These are phyloP conservation scores for Dicorynia guianensis DNA, from an alignment of 306 rosid genomes.

Conservation along the genomic window DNA sequence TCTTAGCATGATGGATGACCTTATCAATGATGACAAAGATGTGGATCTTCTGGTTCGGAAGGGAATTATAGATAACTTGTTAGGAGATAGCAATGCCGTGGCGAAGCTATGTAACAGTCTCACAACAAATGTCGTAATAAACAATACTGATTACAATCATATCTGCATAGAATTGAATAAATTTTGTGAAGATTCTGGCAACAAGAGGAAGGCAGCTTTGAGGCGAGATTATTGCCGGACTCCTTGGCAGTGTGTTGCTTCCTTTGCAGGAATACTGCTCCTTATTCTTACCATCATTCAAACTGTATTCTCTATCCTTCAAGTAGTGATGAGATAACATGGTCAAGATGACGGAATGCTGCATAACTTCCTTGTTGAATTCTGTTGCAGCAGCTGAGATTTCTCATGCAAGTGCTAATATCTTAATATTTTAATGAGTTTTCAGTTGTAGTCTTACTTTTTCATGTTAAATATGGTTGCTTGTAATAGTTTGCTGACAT, in stretches of 20 bases:
- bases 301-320: neutral
- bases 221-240: conserved; percentile 36
- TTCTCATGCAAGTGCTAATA: no score
- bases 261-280: conserved; percentile 19
- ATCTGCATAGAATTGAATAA: neutral
- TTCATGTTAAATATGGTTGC: no score
- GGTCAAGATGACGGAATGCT: no score
- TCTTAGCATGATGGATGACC: accelerated
- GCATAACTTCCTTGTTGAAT: no score
- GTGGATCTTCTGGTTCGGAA: conserved; percentile 31
- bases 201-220: conserved; percentile 36
- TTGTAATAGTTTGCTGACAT: no score
- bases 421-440: no score
- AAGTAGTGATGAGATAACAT: no score
- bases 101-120: conserved; percentile 6
- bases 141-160: neutral
- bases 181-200: neutral
- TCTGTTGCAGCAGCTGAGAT: no score
- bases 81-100: neutral
- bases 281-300: conserved; percentile 10
- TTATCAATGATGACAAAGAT: conserved; percentile 3
- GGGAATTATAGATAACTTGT: neutral
- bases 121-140: neutral
- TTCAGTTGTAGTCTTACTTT: no score
- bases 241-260: conserved; percentile 34